Evolutionary conservation across 2,329 filamentous ascomycete species (phyloP), one percentile per base, ranked within the genome.

Genomic region (Sporothrix phasma): DNA sequence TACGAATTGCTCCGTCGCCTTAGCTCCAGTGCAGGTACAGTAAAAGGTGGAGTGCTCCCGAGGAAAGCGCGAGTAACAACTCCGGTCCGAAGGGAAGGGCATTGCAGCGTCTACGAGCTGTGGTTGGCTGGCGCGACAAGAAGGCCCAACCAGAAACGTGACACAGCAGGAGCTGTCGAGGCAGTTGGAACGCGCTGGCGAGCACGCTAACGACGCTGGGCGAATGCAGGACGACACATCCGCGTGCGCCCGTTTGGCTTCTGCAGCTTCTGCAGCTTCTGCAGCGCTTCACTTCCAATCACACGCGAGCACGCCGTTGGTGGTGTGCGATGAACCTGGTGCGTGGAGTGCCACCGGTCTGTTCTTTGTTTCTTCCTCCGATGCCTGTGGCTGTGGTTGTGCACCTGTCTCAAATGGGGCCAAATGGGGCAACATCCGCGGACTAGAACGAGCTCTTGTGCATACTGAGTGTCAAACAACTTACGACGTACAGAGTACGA

Each of bases 271-370:
- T 26, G 45, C 45, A 47, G 58, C 41, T 46, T 61, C 37, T 37
- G 46, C 61, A 65, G 64, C 66, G 64, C 61, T 63, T 65, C 59
- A 37, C 64, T 46, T 53, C 66, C 65, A 65, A 67, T 67, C 66
- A 67, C 61, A 56, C 47, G 64, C 51, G 45, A 34, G 45, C 17
- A 45, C 8, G 11, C 59, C 39, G 29, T 11, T 13, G 26, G 5
- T 46, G 56, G 39, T 19, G 19, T 59, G 56, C 56, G 11, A 17
- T 58, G 13, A n/a, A n/a, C n/a, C n/a, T n/a, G n/a, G n/a, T n/a
- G 51, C 19, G 34, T 15, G 19, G 5, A 22, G 4, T 19, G 31
- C 11, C 7, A 19, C 19, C 15, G 26, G 11, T 41, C 13, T n/a
- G 39, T 41, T 15, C 15, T n/a, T 34, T 5, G 29, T 22, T n/a